These are phyloP conservation scores for Fusarium humuli DNA, from an alignment of 2,329 filamentous ascomycete species.

Conservation along the genomic window DNA sequence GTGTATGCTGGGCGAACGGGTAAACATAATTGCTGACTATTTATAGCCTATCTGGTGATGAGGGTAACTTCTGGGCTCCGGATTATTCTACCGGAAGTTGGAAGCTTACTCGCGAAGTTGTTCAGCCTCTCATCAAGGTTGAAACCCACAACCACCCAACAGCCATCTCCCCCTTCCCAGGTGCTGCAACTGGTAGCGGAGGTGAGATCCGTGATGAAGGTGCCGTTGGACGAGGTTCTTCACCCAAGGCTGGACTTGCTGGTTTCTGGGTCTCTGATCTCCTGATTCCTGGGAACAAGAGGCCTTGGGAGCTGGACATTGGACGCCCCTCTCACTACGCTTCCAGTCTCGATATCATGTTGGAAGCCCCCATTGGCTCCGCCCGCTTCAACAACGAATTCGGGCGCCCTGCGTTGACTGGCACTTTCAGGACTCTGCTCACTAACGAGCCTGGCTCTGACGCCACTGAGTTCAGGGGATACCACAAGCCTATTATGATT, in stretches of 20 bases:
- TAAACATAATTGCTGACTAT: conserved; percentile 6
- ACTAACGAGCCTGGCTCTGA: conserved; percentile 64
- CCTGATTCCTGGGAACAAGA: conserved; percentile 82
- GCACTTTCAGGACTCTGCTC: conserved; percentile 91
- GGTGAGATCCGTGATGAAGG: conserved; percentile 97
- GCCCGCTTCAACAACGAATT: conserved; percentile 99
- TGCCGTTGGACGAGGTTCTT: conserved; percentile 91
- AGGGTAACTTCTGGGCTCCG: conserved; percentile 78
- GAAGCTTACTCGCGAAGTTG: conserved; percentile 85
- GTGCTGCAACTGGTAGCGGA: conserved; percentile 93
- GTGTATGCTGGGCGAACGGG: neutral
- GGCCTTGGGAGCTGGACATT: conserved; percentile 92
- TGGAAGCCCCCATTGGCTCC: conserved; percentile 94
- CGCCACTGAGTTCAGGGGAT: conserved; percentile 80
- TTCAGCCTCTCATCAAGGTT: conserved; percentile 92
- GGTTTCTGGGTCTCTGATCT: conserved; percentile 97
- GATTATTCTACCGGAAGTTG: conserved; percentile 88
- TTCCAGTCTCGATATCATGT: conserved; percentile 95
- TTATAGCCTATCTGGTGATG: conserved; percentile 52
- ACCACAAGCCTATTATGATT: conserved; percentile 99
- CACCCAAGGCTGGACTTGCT: conserved; percentile 89
- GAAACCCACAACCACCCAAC: conserved; percentile 99
- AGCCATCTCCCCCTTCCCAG: conserved; percentile 91
- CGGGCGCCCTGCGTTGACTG: conserved; percentile 86
- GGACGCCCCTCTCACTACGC: conserved; percentile 93